These are phyloP conservation scores for Dalechampia spathulata DNA, from an alignment of 441 rosid genomes.

Conservation along the genomic window DNA sequence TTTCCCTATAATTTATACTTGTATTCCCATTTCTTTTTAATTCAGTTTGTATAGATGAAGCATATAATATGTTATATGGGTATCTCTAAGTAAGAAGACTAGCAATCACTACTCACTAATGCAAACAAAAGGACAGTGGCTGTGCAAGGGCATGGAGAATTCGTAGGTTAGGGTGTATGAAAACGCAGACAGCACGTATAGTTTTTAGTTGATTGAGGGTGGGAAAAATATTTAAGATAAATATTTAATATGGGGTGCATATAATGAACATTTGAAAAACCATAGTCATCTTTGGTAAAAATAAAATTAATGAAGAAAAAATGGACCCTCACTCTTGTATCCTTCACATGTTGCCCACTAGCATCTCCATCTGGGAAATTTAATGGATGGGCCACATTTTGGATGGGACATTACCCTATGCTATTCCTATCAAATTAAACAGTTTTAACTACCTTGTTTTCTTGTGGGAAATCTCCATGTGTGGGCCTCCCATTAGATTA, in stretches of 20 bases:
- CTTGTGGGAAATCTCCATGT: conserved; percentile 8
- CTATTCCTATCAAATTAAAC: conserved; percentile 11
- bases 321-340: conserved; percentile 35
- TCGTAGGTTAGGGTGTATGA: no score
- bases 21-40: no score
- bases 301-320: neutral
- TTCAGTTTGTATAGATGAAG: neutral
- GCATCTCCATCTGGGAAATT: conserved; percentile 35
- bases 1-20: neutral
- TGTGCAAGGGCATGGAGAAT: no score
- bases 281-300: no score
- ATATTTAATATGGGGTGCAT: no score
- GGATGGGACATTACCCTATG: conserved; percentile 34
- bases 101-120: no score
- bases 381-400: conserved; percentile 30
- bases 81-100: no score
- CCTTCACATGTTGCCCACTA: conserved; percentile 50
- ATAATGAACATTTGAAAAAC: no score
- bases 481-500: conserved; percentile 13
- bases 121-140: no score
- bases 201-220: no score
- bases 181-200: no score
- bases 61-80: neutral
- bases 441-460: conserved; percentile 16
- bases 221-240: no score